Base-by-base conservation (phyloP, 768 basidiomycete species). In the Leucogyrophana mollusca region DNA sequence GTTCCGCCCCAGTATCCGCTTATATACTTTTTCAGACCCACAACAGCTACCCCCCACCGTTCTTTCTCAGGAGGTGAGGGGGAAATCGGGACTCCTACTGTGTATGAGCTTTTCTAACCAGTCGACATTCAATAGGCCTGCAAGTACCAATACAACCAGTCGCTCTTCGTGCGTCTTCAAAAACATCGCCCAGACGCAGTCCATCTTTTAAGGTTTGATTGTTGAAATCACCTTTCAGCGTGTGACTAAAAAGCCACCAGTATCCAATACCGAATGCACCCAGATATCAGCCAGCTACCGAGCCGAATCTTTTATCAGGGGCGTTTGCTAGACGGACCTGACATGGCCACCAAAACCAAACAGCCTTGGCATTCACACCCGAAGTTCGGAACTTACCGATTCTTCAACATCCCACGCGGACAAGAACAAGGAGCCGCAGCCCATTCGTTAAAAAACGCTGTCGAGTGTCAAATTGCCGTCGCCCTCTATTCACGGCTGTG, bases 191-290 rank as follows among this genome's bases (percentile, higher is more conserved):
- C 87, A 6, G 81, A 89, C n/a, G 83, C 88, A 16, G 90, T 95
- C 33, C 92, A 97, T 66, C 74, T 99, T 1, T 69, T 99, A 37
- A 95, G 90, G 94, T 90, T 55, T 48, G 72, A n/a, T 52, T 10
- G 14, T 22, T 22, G 4, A n/a, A 3, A 9, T 38, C 39, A 8
- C 32, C 11, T 45, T 24, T 43, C 27, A 9, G 4, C 11, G 8
- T 40, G 18, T 23, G 50, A 43, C 22, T 40, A 40, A 36, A 17
- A 18, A 35, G 18, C 49, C 27, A 24, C 49, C 48, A 97, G 95
- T 56, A 98, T 99, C 34, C 96, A 99, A 69, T 99, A 99, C 62
- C 94, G 96, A 54, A 99, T 99, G 96, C 94, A 99, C 61, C 95
- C 95, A 2, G 85, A 90, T 42, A 97, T 98, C 60, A 95, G 93